These are phyloP conservation scores for Amphibolis antarctica DNA, from an alignment of 106 monocot species.

Conservation along the genomic window DNA sequence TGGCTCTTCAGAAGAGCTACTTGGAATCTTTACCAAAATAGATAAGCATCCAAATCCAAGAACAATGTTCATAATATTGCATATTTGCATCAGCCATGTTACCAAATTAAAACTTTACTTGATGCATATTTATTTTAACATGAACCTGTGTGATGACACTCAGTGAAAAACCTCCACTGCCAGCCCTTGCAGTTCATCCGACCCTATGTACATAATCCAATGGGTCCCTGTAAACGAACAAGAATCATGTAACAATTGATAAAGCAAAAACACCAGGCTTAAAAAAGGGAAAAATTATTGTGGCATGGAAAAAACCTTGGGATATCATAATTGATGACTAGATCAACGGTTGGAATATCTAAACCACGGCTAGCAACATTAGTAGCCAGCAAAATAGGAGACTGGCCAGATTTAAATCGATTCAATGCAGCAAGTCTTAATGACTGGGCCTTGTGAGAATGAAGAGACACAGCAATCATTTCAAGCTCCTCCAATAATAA, in stretches of 20 bases:
- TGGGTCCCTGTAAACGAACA: slow-evolving; percentile 40
- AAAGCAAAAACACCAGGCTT: neutral
- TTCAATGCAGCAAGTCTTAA: slow-evolving; percentile 58
- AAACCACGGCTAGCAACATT: slow-evolving; percentile 93
- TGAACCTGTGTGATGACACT: slow-evolving; percentile 79
- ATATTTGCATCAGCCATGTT: neutral
- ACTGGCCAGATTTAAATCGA: slow-evolving; percentile 72
- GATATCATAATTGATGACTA: slow-evolving; percentile 91
- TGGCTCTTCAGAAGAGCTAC: too few species aligned
- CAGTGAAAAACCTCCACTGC: slow-evolving; percentile 62
- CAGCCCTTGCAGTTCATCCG: slow-evolving; percentile 95
- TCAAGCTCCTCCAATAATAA: slow-evolving; percentile 84
- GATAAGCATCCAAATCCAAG: too few species aligned
- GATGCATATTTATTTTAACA: neutral
- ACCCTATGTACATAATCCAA: slow-evolving; percentile 88
- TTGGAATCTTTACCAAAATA: too few species aligned
- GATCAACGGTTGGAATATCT: slow-evolving; percentile 95
- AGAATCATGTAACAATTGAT: neutral
- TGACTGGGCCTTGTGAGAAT: slow-evolving; percentile 70
- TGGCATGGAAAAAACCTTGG: slow-evolving; percentile 53
- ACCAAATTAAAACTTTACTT: neutral
- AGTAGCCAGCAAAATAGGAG: slow-evolving; percentile 74
- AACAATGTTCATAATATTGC: too few species aligned
- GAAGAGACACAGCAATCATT: slow-evolving; percentile 50
- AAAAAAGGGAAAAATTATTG: neutral